phyloP scores from a whole-genome alignment of 2,329 filamentous ascomycete genomes.

The Ambrosiella cleistominuta region DNA sequence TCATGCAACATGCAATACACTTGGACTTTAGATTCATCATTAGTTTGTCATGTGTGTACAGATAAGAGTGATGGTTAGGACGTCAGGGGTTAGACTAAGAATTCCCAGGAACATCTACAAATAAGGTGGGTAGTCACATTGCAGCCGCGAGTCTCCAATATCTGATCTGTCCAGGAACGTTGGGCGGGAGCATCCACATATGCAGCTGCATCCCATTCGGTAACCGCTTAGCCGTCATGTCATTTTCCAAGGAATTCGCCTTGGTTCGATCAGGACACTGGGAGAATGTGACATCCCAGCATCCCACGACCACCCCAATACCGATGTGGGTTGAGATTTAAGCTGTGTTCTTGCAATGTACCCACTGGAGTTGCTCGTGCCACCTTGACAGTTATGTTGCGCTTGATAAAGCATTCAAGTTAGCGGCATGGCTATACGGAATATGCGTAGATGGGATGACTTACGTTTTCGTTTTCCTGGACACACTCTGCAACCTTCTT shows the following conservation, averaged over 20 bases:
- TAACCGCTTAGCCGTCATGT: not conserved
- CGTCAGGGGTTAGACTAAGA: no score
- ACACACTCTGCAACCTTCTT: slow-evolving; percentile 79
- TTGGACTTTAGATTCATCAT: no score
- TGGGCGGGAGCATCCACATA: no score
- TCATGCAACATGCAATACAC: no score
- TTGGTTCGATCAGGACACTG: not conserved
- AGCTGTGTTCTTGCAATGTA: slow-evolving; percentile 38
- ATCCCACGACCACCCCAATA: slow-evolving; percentile 84
- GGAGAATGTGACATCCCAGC: slow-evolving; percentile 78
- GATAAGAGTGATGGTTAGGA: no score
- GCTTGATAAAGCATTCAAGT: slow-evolving; percentile 27
- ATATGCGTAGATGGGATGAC: slow-evolving; percentile 20
- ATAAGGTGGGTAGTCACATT: no score
- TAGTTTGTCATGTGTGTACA: no score
- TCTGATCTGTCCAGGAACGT: not conserved
- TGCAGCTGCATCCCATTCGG: not conserved
- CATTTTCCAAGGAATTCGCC: not conserved
- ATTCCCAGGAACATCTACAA: no score
- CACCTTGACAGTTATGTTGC: slow-evolving; percentile 51
- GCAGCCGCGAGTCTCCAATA: no score
- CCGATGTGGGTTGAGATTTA: slow-evolving; percentile 57
- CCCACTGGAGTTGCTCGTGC: slow-evolving; percentile 29
- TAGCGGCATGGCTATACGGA: not conserved
- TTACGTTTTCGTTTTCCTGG: slow-evolving; percentile 73